phyloP scores from a whole-genome alignment of 768 basidiomycete species.

The Albatrellus ellisii region DNA sequence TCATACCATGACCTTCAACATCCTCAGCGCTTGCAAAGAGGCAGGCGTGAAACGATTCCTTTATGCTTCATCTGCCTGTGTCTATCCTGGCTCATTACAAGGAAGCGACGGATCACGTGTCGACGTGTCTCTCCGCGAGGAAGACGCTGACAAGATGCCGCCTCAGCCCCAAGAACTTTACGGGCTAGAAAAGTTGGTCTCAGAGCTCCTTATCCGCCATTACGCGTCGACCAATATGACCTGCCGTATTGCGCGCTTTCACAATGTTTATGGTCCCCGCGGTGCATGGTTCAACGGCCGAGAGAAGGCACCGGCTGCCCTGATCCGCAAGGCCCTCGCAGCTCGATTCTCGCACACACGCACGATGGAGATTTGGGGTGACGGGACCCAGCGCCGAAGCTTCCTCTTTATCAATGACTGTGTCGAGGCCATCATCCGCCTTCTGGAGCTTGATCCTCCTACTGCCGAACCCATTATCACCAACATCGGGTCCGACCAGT shows the following conservation, averaged over 20 bases:
- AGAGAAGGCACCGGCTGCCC: slow-evolving; percentile 46
- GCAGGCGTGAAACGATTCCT: slow-evolving; percentile 32
- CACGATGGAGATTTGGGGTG: slow-evolving; percentile 43
- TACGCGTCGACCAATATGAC: slow-evolving; percentile 21
- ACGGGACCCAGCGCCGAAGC: slow-evolving; percentile 37
- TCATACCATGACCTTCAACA: slow-evolving; percentile 33
- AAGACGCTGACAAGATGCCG: slow-evolving; percentile 23
- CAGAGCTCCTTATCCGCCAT: slow-evolving; percentile 31
- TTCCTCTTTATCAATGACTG: slow-evolving; percentile 45
- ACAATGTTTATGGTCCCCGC: slow-evolving; percentile 44
- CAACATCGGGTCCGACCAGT: slow-evolving; percentile 39
- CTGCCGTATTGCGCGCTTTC: slow-evolving; percentile 39
- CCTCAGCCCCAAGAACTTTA: slow-evolving; percentile 43
- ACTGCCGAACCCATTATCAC: slow-evolving; percentile 17
- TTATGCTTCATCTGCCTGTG: slow-evolving; percentile 47
- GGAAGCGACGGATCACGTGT: slow-evolving; percentile 10
- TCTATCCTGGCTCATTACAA: slow-evolving; percentile 37
- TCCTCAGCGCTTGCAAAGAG: slow-evolving; percentile 27
- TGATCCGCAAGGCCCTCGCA: slow-evolving; percentile 38
- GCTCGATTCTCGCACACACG: slow-evolving; percentile 14
- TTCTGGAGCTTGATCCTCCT: slow-evolving; percentile 13
- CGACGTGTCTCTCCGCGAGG: slow-evolving; percentile 33
- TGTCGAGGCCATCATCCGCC: slow-evolving; percentile 33
- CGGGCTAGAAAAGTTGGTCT: slow-evolving; percentile 42
- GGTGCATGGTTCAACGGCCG: slow-evolving; percentile 40